Base-by-base conservation (phyloP, 2,329 filamentous ascomycete genomes). In the Parastagonospora nodorum region DNA sequence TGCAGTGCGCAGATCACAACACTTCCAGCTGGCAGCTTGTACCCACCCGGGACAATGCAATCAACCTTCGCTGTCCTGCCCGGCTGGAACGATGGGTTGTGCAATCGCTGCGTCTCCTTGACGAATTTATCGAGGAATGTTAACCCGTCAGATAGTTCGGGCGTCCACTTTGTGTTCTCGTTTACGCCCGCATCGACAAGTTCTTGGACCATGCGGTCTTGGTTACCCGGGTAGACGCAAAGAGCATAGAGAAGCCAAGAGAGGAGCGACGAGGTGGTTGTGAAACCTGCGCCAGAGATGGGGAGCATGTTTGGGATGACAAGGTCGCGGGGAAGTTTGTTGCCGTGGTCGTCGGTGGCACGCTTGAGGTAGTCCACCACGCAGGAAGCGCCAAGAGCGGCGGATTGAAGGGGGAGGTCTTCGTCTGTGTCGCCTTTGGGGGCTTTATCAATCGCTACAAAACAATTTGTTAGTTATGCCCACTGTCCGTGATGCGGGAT, bases 31-130 rank as follows among this genome's bases (percentile, higher is more conserved):
- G 82, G 80, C 0, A 87, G 63, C 47, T 75, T 77, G 72, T 84
- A 86, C 0, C 83, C 84, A 0, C 84, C 84, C 0, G 84, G 84
- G 0, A 87, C 69, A 24, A 87, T 75, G 48, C 84, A 68, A 61
- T 86, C 84, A 3, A 71, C 71, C 52, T 80, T 80, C 2, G 84
- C 73, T 1, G 81, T 86, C 28, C 84, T 81, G 1, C 75, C 84
- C 0, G 84, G 82, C 49, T 59, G 57, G 46, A 64, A 64, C 2
- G 58, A 60, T 4, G 61, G 58, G 38, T 59, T 62, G 45, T 64
- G 57, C 1, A 57, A 44, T 8, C 61, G 58, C 27, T 62, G 61
- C 6, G 57, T 62, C n/a, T 64, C 61, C 31, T 64, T 64, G 51
- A 64, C 57, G 24, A 62, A 64, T 2, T 52, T 50, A 37, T 62